Conservation (phyloP, 1,139 yeast species). For the Yamadazyma diospyri region DNA sequence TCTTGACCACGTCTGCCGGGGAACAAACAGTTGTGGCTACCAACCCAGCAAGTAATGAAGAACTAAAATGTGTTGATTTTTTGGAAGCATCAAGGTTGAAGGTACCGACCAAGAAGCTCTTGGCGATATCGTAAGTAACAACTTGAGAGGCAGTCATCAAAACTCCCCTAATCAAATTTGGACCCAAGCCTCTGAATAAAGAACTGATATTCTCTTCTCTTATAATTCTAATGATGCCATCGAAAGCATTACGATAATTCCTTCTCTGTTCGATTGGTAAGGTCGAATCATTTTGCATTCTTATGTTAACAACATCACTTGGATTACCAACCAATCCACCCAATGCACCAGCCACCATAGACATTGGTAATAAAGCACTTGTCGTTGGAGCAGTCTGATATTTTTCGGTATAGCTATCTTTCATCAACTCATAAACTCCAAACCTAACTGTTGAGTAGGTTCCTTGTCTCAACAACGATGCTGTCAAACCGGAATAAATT, state of each 20-base stretch:
- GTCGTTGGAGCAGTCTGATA: slow-evolving; percentile 36
- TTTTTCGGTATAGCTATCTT: slow-evolving; percentile 47
- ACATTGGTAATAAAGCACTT: slow-evolving; percentile 59
- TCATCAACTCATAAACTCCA: slow-evolving; percentile 76
- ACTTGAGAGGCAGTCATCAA: slow-evolving; percentile 92
- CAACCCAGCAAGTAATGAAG: slow-evolving; percentile 75
- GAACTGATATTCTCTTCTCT: slow-evolving; percentile 59
- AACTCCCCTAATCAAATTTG: slow-evolving; percentile 77
- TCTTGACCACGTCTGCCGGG: slow-evolving; percentile 89
- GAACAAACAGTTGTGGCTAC: slow-evolving; percentile 90
- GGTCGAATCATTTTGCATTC: slow-evolving; percentile 87
- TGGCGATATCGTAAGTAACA: slow-evolving; percentile 80
- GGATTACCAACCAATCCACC: slow-evolving; percentile 90
- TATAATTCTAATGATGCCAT: slow-evolving; percentile 63
- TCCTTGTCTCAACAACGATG: slow-evolving; percentile 79
- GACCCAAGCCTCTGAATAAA: slow-evolving; percentile 70
- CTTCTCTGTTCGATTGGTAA: slow-evolving; percentile 64
- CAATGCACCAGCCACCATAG: slow-evolving; percentile 78
- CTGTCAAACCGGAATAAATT: slow-evolving; percentile 76
- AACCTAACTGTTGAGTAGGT: slow-evolving; percentile 85
- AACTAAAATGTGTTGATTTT: slow-evolving; percentile 70
- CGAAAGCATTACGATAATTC: slow-evolving; percentile 74
- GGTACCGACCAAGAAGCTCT: slow-evolving; percentile 51
- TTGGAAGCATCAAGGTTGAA: slow-evolving; percentile 56
- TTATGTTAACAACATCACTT: slow-evolving; percentile 79